These are phyloP conservation scores for Alloascoidea africana DNA, from an alignment of 805 yeast genomes.

Conservation along the genomic window DNA sequence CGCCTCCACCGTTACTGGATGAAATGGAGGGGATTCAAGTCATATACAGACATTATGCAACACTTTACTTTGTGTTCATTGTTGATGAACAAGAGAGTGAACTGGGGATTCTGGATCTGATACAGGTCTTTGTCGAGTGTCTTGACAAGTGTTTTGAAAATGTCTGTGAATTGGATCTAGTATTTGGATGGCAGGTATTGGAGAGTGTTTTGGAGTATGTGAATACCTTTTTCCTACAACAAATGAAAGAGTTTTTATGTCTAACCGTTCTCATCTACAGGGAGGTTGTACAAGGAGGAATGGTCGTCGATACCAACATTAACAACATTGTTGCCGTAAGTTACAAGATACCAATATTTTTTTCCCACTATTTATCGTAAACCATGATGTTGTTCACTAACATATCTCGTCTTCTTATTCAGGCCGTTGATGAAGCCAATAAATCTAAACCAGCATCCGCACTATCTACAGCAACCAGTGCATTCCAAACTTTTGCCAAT, in stretches of 20 bases:
- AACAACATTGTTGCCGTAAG: conserved; percentile 50
- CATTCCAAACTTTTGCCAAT: conserved; percentile 12
- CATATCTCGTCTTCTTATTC: no score
- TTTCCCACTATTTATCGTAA: no score
- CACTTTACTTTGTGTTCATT: conserved; percentile 87
- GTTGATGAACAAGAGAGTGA: conserved; percentile 95
- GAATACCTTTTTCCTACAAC: neutral
- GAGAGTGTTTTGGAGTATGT: conserved; percentile 6
- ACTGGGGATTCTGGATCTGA: conserved; percentile 81
- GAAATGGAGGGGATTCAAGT: conserved; percentile 62
- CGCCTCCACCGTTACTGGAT: conserved; percentile 64
- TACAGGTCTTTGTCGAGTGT: conserved; percentile 94
- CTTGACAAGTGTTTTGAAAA: conserved; percentile 85
- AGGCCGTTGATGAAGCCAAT: conserved; percentile 61
- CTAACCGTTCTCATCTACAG: conserved; percentile 8
- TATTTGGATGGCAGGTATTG: conserved; percentile 95
- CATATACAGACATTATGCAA: conserved; percentile 88
- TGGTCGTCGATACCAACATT: conserved; percentile 92
- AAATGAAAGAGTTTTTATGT: neutral
- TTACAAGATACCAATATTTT: no score
- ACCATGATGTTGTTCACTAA: no score
- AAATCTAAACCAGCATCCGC: conserved; percentile 10
- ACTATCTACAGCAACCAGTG: conserved; percentile 4
- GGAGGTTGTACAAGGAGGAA: conserved; percentile 93
- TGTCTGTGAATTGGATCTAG: conserved; percentile 90